Evolutionary conservation across 139 green algal genomes (phyloP), one percentile per base, ranked within the genome.

Genomic region (Closterium sp.): DNA sequence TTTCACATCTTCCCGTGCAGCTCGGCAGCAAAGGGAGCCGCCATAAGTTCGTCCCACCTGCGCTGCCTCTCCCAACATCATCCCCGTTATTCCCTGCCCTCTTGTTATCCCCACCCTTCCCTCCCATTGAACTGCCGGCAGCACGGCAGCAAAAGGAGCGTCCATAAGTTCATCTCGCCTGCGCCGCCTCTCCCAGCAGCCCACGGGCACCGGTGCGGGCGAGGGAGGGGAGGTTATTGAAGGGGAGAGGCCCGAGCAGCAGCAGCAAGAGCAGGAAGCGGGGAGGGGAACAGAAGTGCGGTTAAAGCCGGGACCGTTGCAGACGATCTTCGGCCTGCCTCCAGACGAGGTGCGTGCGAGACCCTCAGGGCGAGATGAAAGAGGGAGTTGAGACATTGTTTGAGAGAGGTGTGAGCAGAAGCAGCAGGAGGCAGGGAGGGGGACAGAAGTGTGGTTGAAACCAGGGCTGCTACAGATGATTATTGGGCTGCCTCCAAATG

Each of bases 311-410:
- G 90, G 90, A 1, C 90, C 73, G 0, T 11, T 92, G 79, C 90
- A 92, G 90, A 92, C 70, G 9, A 91, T 90, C 70, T 92, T 92
- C 13, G 34, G 91, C 1, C 85, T 92, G 9, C 90, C 90, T 11
- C 90, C 90, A 70, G 90, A 92, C 28, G 90, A 92, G 90, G 88
- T 91, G n/a, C 0, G 22, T 21, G 50, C 4, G 50, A 4, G 50
- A 73, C 38, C 32, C 32, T 38, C 10, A 73, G 11, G 50, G 38
- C 2, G 38, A 9, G 38, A 45, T 45, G 38, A 45, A 38, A 38
- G 32, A 38, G 32, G 32, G 32, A 38, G 32, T 38, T 38, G 32
- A 38, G 32, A 38, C 32, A 38, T 38, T 38, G 32, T 38, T 38
- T 38, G 32, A 70, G 45, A 70, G 45, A 22, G 45, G 11, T 1